Percentiles rank a stretch among this genome's conserved stretches.
Conservation (phyloP, 2,329 filamentous ascomycete genomes). For the Verticillium dahliae region DNA sequence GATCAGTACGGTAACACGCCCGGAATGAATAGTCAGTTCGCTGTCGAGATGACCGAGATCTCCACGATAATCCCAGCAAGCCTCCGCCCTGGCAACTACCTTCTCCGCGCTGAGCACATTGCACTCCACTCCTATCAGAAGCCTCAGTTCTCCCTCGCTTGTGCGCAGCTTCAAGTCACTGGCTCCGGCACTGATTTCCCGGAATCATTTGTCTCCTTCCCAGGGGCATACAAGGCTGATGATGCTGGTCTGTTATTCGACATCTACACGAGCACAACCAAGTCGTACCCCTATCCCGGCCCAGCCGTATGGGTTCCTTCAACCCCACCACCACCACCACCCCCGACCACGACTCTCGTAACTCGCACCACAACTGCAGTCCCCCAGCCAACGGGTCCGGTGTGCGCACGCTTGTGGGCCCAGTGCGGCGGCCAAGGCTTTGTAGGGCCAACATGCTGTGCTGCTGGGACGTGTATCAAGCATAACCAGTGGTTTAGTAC, state of each 20-base stretch:
- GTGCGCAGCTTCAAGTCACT: slow-evolving; percentile 26
- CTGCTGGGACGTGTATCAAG: neutral
- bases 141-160: slow-evolving; percentile 33
- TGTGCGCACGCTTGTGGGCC: neutral
- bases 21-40: neutral
- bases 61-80: neutral
- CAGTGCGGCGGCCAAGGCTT: neutral
- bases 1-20: slow-evolving; percentile 24
- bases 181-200: slow-evolving; percentile 31
- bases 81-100: slow-evolving; percentile 26
- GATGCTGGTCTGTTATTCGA: slow-evolving; percentile 34
- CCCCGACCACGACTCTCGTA: neutral
- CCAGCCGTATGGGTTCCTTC: neutral
- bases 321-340: too few species aligned
- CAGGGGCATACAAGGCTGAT: slow-evolving; percentile 27
- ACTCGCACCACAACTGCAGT: neutral
- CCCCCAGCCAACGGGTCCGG: neutral
- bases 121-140: slow-evolving; percentile 33
- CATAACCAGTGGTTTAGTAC: neutral
- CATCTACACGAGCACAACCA: slow-evolving; percentile 32
- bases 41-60: neutral
- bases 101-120: slow-evolving; percentile 35
- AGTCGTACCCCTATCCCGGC: slow-evolving; percentile 17
- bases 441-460: neutral
- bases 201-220: slow-evolving; percentile 26